Evolutionary conservation across 495 filamentous ascomycete genomes (phyloP).

Genomic region (Daldinia vernicosa): DNA sequence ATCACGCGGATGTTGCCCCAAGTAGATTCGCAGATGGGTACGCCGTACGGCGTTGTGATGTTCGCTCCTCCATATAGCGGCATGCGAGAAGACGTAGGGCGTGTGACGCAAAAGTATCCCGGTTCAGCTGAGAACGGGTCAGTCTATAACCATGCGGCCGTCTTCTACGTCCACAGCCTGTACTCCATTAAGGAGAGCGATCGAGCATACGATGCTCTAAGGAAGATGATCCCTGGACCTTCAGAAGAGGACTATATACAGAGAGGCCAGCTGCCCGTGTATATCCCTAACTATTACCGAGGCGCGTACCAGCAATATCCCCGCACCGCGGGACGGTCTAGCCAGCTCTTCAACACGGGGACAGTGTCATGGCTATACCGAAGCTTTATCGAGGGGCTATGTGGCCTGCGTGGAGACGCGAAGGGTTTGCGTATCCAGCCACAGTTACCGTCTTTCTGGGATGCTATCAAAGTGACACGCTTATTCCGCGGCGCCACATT

Average conservation of each 20-base stretch:
- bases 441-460: constrained; percentile 60
- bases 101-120: constrained; percentile 65
- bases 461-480: constrained; percentile 57
- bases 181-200: constrained; percentile 60
- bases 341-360: constrained; percentile 66
- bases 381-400: constrained; percentile 62
- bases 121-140: constrained; percentile 65
- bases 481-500: constrained; percentile 62
- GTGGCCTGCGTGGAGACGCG: constrained; percentile 59
- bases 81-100: constrained; percentile 68
- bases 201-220: constrained; percentile 58
- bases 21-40: constrained; percentile 60
- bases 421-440: constrained; percentile 58
- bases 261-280: constrained; percentile 64
- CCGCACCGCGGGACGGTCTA: constrained; percentile 62
- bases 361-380: constrained; percentile 65
- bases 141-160: constrained; percentile 65
- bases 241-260: constrained; percentile 60
- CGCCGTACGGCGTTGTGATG: constrained; percentile 63
- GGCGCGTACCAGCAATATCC: constrained; percentile 61
- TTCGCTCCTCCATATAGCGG: constrained; percentile 61
- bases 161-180: constrained; percentile 62
- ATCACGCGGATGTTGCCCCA: constrained; percentile 57
- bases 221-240: constrained; percentile 63
- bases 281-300: constrained; percentile 67